Evolutionary conservation across 2,329 filamentous ascomycete genomes (phyloP), one percentile per base, ranked within the genome.

Genomic region (Xylariaceae sp.): DNA sequence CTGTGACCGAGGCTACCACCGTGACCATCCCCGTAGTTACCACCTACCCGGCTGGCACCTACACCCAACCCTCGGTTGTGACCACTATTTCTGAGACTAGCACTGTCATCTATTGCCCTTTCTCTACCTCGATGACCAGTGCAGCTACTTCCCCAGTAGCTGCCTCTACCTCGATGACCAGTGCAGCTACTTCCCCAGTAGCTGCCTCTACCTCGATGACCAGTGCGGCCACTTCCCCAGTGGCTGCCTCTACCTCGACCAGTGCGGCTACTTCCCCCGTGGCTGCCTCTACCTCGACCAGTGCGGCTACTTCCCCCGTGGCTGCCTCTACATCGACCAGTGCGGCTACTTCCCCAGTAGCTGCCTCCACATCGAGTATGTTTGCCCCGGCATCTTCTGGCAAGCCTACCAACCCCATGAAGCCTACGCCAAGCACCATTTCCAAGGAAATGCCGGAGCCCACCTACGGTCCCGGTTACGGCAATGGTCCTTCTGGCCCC

Each of bases 71-170:
- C 49, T 80, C 82, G 69, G 75, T 81, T 65, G 78, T 81, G 50
- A 80, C 87, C 61, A 90, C 86, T 60, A 76, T 88, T 65, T 86
- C 83, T 62, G 79, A 83, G 74, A 88, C 84, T 61, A 77, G 79
- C 71, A 81, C 79, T 64, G 83, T 88, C 65, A 79, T 87, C 64
- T 79, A 83, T 76, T 90, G 87, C 81, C 87, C 88, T 59, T 87
- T 80, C 73, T 53, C 68, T 62, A 63, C 66, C 47, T 64, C 72
- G 37, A 65, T 64, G 3, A 56, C 60, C 49, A 59, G 62, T 37
- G 47, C 64, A 43, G 56, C 60, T 35, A 52, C 31, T 29, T 46
- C 50, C 4, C 9, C 26, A 26, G 27, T 11, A 12, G 9, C 42
- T 44, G 62, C 6, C 19, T 27, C 19, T 3, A 11, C n/a, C 11